A percentile compares a stretch with the other conserved stretches of the same genome.
These are phyloP conservation scores for Kodamaea kaohsiungensis DNA, from an alignment of 805 yeast species.

Conservation along the genomic window DNA sequence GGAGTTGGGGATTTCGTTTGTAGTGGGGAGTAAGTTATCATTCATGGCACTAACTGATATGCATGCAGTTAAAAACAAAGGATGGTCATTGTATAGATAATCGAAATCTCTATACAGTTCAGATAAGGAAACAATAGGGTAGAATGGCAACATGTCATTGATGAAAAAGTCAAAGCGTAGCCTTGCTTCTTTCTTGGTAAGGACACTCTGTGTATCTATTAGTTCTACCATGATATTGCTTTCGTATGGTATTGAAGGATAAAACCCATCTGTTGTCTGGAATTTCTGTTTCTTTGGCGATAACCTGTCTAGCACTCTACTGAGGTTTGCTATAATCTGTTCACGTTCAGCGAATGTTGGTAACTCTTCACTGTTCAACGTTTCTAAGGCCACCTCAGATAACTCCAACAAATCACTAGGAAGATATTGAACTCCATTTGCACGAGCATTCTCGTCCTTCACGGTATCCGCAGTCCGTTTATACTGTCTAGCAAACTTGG, in stretches of 20 bases:
- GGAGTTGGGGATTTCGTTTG: conserved; percentile 20
- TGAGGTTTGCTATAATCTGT: conserved; percentile 5
- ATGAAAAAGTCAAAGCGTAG: conserved; percentile 37
- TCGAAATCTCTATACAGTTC: conserved; percentile 34
- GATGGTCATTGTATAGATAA: conserved; percentile 41
- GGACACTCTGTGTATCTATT: background rate
- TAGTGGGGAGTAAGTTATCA: conserved; percentile 23
- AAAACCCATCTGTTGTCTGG: background rate
- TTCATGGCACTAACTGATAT: conserved; percentile 50
- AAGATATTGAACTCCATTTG: background rate
- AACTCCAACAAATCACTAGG: background rate
- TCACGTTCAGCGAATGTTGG: background rate
- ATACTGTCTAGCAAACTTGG: conserved; percentile 28
- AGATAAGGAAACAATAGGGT: conserved; percentile 52
- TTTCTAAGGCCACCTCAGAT: conserved; percentile 3
- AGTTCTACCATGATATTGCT: conserved; percentile 6
- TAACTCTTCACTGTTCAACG: background rate
- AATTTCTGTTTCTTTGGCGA: conserved; percentile 3
- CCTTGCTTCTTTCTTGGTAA: conserved; percentile 28
- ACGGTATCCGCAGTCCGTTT: background rate
- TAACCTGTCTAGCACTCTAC: conserved; percentile 2
- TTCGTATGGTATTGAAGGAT: conserved; percentile 7
- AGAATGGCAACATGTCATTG: conserved; percentile 41
- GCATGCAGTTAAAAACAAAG: conserved; percentile 44
- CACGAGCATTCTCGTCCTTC: background rate